Percentiles rank a stretch among this genome's conserved stretches.
Conservation (phyloP, 2,329 filamentous ascomycete species). For the Raffaelea deltoideospora region DNA sequence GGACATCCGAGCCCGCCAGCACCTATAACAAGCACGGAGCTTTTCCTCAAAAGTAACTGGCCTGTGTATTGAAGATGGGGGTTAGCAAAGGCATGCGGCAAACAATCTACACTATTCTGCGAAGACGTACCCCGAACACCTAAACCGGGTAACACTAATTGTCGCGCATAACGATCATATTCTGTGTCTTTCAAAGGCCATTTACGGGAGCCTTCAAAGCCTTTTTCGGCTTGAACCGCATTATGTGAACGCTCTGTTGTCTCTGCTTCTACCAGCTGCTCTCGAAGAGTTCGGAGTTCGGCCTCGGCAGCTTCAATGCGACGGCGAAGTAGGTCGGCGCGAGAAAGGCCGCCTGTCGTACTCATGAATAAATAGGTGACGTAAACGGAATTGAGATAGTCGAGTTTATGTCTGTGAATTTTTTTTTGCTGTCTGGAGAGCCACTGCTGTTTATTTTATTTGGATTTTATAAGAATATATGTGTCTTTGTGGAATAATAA, state of each 20-base stretch:
- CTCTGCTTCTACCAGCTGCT: conserved; percentile 25
- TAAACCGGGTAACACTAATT: conserved; percentile 75
- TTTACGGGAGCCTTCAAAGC: conserved; percentile 24
- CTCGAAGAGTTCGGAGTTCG: conserved; percentile 28
- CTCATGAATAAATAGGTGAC: too few species aligned
- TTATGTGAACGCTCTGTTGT: background rate
- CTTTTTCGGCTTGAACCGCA: too few species aligned
- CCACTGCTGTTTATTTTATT: too few species aligned
- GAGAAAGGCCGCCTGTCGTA: too few species aligned
- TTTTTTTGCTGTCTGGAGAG: too few species aligned
- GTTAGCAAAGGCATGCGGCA: too few species aligned
- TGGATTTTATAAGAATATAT: too few species aligned
- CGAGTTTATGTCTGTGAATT: too few species aligned
- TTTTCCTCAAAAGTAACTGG: conserved; percentile 56
- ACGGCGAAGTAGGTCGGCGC: conserved; percentile 20
- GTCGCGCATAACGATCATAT: conserved; percentile 75
- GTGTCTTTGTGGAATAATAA: too few species aligned
- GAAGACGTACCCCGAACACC: conserved; percentile 49
- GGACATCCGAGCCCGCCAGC: conserved; percentile 85
- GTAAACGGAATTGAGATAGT: too few species aligned
- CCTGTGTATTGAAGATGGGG: conserved; percentile 38
- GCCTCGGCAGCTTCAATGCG: conserved; percentile 33
- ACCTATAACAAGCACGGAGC: conserved; percentile 68
- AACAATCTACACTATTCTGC: background rate
- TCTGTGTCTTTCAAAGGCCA: conserved; percentile 62